phyloP scores from a whole-genome alignment of 768 basidiomycete genomes.

The Phaeotremella skinneri region DNA sequence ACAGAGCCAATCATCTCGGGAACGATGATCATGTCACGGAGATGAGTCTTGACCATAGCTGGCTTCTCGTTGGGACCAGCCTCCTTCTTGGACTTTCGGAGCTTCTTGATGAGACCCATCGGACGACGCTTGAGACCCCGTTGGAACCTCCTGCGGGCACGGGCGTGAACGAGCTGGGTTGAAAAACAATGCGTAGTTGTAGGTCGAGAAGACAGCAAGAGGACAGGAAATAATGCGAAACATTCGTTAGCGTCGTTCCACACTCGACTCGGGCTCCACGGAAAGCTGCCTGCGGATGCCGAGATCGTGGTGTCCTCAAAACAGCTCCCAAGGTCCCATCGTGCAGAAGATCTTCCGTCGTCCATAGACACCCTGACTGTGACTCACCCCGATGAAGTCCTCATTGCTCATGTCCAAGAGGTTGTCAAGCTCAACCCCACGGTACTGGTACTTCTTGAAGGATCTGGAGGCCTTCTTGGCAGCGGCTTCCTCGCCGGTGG shows the following conservation, averaged over 20 bases:
- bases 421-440: conserved; percentile 96
- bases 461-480: conserved; percentile 98
- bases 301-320: too few species aligned
- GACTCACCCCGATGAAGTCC: conserved; percentile 65
- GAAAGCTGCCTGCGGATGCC: too few species aligned
- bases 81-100: conserved; percentile 99
- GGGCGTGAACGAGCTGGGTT: conserved; percentile 87
- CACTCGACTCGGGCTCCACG: too few species aligned
- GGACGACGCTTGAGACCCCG: conserved; percentile 98
- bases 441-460: conserved; percentile 98
- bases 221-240: not conserved
- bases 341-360: not conserved
- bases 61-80: conserved; percentile 99
- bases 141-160: conserved; percentile 97
- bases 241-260: too few species aligned
- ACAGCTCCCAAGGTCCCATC: not conserved
- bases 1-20: conserved; percentile 99
- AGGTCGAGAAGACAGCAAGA: not conserved
- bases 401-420: conserved; percentile 94
- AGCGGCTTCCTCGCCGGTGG: conserved; percentile 89
- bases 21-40: conserved; percentile 99
- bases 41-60: conserved; percentile 95
- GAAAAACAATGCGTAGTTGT: conserved; percentile 6
- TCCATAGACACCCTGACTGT: conserved; percentile 4
- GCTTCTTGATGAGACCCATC: conserved; percentile 98